A percentile compares a stretch with the other conserved stretches of the same genome.
These are phyloP conservation scores for Fusarium keratoplasticum DNA, from an alignment of 2,329 filamentous ascomycete species.

Conservation along the genomic window DNA sequence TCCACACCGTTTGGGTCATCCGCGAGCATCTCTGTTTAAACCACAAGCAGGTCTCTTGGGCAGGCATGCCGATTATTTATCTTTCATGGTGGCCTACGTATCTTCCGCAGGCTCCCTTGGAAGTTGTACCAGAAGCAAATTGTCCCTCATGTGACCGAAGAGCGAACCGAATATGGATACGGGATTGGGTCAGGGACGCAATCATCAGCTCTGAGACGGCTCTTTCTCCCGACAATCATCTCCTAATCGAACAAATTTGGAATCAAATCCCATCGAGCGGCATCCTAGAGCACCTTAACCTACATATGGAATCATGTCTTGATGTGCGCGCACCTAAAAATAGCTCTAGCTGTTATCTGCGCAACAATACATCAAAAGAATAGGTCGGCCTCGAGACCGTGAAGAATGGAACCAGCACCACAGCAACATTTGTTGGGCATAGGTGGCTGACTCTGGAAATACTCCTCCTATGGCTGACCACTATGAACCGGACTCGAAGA, in stretches of 20 bases:
- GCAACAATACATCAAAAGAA: slow-evolving; percentile 1
- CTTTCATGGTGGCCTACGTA: neutral
- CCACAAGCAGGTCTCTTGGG: neutral
- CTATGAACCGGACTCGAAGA: too few relatives aligned
- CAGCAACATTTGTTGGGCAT: neutral
- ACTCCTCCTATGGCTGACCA: neutral
- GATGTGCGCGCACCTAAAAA: too few relatives aligned
- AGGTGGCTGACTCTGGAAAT: slow-evolving; percentile 2
- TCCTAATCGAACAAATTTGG: neutral
- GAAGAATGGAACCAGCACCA: neutral
- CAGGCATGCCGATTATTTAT: neutral
- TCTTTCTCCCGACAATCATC: neutral
- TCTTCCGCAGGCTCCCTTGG: neutral
- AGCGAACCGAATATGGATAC: neutral
- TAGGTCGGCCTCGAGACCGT: slow-evolving; percentile 1
- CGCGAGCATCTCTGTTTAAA: neutral
- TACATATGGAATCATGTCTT: neutral
- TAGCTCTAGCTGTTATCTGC: neutral
- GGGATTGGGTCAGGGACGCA: neutral
- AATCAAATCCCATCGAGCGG: neutral
- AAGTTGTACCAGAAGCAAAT: neutral
- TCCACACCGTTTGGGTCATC: neutral
- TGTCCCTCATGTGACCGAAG: neutral
- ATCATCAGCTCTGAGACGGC: neutral
- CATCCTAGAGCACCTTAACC: neutral